These are phyloP conservation scores for Trypanosoma lewisi DNA, from an alignment of 208 protist genomes.

Conservation along the genomic window DNA sequence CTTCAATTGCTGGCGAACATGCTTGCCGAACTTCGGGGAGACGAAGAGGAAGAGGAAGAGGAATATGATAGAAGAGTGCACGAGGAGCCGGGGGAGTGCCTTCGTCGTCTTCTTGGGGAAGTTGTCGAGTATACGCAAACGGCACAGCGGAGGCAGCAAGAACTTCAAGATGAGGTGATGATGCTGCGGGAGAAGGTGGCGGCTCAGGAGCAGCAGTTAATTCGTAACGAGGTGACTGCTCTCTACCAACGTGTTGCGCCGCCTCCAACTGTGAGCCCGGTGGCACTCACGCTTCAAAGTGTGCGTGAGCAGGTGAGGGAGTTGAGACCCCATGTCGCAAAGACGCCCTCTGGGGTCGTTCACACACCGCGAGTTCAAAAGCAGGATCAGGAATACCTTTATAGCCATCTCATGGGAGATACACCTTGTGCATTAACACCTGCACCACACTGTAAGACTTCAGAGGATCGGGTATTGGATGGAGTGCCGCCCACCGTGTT, in stretches of 20 bases:
- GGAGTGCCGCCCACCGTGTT: not conserved
- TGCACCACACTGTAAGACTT: conserved; percentile 1
- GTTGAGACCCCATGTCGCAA: conserved; percentile 21
- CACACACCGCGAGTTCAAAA: not conserved
- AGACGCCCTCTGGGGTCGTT: not conserved
- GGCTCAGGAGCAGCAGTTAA: not conserved
- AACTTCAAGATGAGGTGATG: conserved; percentile 7
- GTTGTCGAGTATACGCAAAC: conserved; percentile 1
- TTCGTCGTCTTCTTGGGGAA: not conserved
- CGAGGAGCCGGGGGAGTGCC: conserved; percentile 4
- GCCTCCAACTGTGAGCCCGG: conserved; percentile 31
- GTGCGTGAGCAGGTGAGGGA: conserved; percentile 52
- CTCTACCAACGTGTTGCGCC: conserved; percentile 42
- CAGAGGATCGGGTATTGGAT: not conserved
- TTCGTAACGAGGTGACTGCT: not conserved
- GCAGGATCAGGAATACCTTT: not conserved
- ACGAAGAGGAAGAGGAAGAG: not conserved
- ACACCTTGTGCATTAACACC: not conserved
- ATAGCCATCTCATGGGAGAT: not conserved
- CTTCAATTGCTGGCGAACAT: conserved; percentile 3
- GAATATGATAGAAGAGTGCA: not conserved
- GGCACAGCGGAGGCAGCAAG: not conserved
- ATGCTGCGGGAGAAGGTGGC: not conserved
- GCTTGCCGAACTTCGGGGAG: not conserved
- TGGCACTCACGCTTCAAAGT: conserved; percentile 43